A percentile compares a stretch with the other conserved stretches of the same genome.
Evolutionary conservation across 192 early-diverging fungal species (phyloP).

Genomic region (Haplosporangium gracile): DNA sequence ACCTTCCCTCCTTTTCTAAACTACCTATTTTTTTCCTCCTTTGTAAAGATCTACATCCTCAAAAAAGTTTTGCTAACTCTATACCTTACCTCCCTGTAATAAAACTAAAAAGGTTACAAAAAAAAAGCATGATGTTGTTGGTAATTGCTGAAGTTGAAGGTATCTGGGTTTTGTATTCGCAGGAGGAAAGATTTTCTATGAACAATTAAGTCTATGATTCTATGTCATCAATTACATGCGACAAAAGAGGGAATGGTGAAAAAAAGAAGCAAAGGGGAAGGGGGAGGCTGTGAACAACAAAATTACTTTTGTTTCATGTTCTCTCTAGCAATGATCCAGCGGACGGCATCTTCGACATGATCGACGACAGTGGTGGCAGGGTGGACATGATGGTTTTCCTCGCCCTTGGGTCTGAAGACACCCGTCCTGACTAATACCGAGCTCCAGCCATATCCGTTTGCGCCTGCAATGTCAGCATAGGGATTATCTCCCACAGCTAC

Average conservation of each 20-base stretch:
- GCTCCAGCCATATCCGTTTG: constrained; percentile 79
- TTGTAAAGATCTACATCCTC: background rate
- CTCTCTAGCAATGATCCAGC: constrained; percentile 57
- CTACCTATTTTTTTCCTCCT: background rate
- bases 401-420: constrained; percentile 66
- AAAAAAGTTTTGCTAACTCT: constrained; percentile 7
- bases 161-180: background rate
- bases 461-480: constrained; percentile 80
- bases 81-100: background rate
- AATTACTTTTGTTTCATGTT: constrained; percentile 16
- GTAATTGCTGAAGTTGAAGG: background rate
- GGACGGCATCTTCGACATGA: constrained; percentile 76
- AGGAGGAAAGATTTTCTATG: background rate
- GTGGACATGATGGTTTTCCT: constrained; percentile 63
- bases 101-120: background rate
- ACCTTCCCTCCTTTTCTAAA: too few species aligned
- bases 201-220: background rate
- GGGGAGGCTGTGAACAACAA: too few species aligned
- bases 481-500: constrained; percentile 78
- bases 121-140: background rate
- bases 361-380: constrained; percentile 72
- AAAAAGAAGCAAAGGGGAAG: background rate
- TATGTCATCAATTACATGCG: background rate
- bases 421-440: constrained; percentile 81
- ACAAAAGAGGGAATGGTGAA: background rate